Evolutionary conservation across 257 asterid species (phyloP).

Genomic region (Petunia axillaris): DNA sequence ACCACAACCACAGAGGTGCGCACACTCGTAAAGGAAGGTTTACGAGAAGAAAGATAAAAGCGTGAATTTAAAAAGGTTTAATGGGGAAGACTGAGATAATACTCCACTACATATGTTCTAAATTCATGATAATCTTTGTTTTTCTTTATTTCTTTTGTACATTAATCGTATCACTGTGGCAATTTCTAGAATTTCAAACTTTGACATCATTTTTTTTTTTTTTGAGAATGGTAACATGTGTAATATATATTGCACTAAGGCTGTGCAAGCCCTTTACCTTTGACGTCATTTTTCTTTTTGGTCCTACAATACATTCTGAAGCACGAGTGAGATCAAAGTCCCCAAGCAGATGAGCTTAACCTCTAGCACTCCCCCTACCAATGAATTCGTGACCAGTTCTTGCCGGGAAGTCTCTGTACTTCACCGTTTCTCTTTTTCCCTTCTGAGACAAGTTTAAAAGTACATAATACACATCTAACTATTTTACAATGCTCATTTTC

Average conservation of each 20-base stretch:
- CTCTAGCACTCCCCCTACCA: background rate
- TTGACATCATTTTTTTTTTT: background rate
- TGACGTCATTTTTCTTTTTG: background rate
- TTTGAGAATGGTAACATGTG: no score
- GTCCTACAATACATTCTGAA: background rate
- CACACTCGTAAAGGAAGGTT: no score
- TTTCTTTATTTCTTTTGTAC: constrained; percentile 15
- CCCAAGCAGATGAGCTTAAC: background rate
- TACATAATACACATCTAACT: background rate
- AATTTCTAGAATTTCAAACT: background rate
- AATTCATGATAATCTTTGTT: background rate
- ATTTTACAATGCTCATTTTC: background rate
- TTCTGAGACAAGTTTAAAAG: background rate
- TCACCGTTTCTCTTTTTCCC: background rate
- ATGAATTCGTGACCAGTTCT: background rate
- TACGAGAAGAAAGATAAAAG: no score
- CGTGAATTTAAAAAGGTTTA: no score
- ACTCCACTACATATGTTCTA: background rate
- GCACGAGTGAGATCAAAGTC: constrained; percentile 2
- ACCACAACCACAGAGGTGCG: no score
- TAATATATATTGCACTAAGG: no score
- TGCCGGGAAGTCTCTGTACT: background rate
- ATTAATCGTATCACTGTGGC: background rate
- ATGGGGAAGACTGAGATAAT: background rate
- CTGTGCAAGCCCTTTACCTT: no score